Conservation (phyloP, 768 basidiomycete species). For the Nidularia pulvinata region DNA sequence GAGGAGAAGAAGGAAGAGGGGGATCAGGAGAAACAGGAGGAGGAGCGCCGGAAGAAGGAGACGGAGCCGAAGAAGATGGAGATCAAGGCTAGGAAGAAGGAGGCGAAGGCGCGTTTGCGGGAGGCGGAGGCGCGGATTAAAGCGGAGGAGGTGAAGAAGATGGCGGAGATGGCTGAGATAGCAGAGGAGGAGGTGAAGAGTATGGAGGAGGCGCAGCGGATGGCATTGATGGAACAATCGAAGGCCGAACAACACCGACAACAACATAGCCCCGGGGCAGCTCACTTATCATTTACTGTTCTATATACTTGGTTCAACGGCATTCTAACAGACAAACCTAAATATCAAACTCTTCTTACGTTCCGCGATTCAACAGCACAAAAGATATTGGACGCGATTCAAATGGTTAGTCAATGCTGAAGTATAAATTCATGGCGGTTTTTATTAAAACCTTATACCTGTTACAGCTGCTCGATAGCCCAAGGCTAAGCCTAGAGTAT, state of each 20-base stretch:
- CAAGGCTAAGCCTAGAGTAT: background rate
- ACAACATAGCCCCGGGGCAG: background rate
- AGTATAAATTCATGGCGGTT: background rate
- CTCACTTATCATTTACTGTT: no score
- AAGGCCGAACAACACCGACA: background rate
- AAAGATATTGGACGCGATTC: background rate
- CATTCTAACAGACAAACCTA: background rate
- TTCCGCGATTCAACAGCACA: background rate
- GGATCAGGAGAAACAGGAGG: constrained; percentile 4
- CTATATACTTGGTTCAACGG: background rate
- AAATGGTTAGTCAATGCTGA: background rate
- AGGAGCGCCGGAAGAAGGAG: background rate
- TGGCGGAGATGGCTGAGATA: constrained; percentile 44
- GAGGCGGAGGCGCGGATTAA: no score
- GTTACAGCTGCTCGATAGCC: background rate
- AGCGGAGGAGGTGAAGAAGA: constrained; percentile 25
- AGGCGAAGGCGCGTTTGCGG: no score
- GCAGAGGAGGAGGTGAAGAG: constrained; percentile 14
- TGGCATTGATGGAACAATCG: background rate
- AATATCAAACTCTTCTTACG: background rate
- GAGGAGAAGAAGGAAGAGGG: constrained; percentile 6
- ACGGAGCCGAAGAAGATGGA: no score
- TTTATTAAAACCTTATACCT: background rate
- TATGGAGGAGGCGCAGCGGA: background rate
- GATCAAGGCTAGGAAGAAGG: no score